Evolutionary conservation across 805 yeast species (phyloP).

Genomic region (Candida sakaeoensis): DNA sequence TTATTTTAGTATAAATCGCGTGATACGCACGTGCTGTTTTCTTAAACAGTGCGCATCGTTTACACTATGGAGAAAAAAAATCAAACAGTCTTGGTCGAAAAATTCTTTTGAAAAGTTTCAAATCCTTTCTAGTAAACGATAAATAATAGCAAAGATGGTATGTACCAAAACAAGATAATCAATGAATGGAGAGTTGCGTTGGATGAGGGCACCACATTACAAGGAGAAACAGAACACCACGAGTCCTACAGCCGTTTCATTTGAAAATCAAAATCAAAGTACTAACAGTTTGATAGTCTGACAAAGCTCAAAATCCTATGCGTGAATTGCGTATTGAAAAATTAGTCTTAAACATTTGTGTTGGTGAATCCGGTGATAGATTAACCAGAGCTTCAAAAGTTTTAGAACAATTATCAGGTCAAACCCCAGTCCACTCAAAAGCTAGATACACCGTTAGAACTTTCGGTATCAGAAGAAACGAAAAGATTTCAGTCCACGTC

Average conservation of each 20-base stretch:
- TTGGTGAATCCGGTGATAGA: constrained; percentile 99
- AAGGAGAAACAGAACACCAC: no score
- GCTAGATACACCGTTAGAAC: constrained; percentile 99
- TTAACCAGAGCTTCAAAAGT: constrained; percentile 99
- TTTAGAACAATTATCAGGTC: constrained; percentile 99
- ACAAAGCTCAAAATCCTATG: constrained; percentile 82
- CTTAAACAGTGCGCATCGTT: background rate
- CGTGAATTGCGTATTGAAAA: constrained; percentile 99
- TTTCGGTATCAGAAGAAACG: constrained; percentile 99
- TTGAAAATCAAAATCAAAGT: background rate
- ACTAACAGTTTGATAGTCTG: constrained; percentile 20
- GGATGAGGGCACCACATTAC: no score
- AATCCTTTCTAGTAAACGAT: constrained; percentile 1
- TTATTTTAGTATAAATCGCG: background rate
- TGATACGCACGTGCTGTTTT: constrained; percentile 4
- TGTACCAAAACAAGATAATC: constrained; percentile 10
- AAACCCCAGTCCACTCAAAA: constrained; percentile 99
- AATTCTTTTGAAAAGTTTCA: constrained; percentile 7
- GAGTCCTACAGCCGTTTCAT: no score
- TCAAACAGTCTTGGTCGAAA: background rate
- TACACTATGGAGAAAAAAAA: background rate
- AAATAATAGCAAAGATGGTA: constrained; percentile 17
- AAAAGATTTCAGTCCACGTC: constrained; percentile 98
- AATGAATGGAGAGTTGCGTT: background rate
- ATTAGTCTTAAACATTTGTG: constrained; percentile 99